A percentile compares a stretch with the other conserved stretches of the same genome.
Evolutionary conservation across 306 rosid species (phyloP).

Genomic region (Cucurbita maxima): DNA sequence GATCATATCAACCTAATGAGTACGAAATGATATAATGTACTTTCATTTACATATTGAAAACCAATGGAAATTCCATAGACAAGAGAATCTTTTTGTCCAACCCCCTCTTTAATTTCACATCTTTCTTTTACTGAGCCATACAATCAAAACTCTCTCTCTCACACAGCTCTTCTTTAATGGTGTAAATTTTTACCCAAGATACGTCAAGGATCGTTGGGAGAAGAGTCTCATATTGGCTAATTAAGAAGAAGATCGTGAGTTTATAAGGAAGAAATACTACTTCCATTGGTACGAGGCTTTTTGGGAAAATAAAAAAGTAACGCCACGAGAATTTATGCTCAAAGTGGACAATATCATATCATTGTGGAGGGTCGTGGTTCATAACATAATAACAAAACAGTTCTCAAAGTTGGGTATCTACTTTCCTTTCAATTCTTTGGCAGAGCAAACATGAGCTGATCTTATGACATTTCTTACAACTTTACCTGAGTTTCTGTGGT

Average conservation of each 20-base stretch:
- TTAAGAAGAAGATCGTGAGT: neutral
- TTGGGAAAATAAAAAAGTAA: too few relatives aligned
- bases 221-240: neutral
- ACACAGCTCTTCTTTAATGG: neutral
- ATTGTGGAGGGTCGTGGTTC: too few relatives aligned
- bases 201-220: too few relatives aligned
- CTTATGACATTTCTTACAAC: neutral
- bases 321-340: too few relatives aligned
- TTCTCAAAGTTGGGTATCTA: neutral
- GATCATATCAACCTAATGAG: neutral
- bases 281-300: too few relatives aligned
- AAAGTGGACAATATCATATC: too few relatives aligned
- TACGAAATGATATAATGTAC: neutral
- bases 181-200: neutral
- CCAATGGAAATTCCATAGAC: neutral
- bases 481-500: neutral
- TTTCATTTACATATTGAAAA: neutral
- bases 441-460: neutral
- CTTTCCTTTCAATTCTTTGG: neutral
- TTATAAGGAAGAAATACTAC: too few relatives aligned
- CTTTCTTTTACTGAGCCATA: neutral
- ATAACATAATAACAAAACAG: neutral
- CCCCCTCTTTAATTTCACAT: neutral
- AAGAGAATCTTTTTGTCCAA: neutral
- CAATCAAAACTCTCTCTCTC: neutral